phyloP scores from a whole-genome alignment of 345 rosid species.

The Lepidium aucheri region DNA sequence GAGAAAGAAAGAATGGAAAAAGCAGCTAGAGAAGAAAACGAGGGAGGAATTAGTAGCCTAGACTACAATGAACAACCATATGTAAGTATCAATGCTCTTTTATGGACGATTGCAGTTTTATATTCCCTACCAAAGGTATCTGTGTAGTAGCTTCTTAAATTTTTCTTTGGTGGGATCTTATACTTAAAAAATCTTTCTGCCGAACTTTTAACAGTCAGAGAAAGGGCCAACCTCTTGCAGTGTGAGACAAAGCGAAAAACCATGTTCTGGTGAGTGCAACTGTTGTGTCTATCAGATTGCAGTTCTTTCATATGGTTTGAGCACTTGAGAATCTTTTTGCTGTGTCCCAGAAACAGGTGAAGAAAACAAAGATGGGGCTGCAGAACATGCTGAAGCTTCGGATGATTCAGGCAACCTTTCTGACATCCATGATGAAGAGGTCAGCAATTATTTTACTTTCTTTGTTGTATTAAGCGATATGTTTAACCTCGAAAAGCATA shows the following conservation, averaged over 20 bases:
- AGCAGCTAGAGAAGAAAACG: conserved; percentile 32
- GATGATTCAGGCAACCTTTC: conserved; percentile 70
- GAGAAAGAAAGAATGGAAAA: conserved; percentile 57
- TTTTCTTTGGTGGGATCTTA: not conserved
- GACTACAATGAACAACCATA: conserved; percentile 5
- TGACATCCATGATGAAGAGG: conserved; percentile 84
- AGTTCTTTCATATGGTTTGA: not conserved
- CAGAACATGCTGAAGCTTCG: conserved; percentile 23
- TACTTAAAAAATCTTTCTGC: not conserved
- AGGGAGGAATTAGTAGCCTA: conserved; percentile 28
- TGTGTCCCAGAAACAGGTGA: conserved; percentile 22
- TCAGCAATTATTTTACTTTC: conserved; percentile 20
- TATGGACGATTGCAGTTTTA: not conserved
- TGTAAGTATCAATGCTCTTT: conserved; percentile 7
- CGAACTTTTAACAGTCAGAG: conserved; percentile 27
- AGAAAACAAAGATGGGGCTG: conserved; percentile 25
- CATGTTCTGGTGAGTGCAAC: conserved; percentile 17
- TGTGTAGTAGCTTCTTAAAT: not conserved
- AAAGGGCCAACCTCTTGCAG: conserved; percentile 21
- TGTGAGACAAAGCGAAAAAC: conserved; percentile 22
- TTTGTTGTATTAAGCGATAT: not conserved
- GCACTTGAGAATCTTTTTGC: not conserved
- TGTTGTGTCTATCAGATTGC: conserved; percentile 12
- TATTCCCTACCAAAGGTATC: not conserved
- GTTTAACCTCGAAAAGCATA: not conserved